phyloP scores from a whole-genome alignment of 345 rosid species.

The Populus ilicifolia region DNA sequence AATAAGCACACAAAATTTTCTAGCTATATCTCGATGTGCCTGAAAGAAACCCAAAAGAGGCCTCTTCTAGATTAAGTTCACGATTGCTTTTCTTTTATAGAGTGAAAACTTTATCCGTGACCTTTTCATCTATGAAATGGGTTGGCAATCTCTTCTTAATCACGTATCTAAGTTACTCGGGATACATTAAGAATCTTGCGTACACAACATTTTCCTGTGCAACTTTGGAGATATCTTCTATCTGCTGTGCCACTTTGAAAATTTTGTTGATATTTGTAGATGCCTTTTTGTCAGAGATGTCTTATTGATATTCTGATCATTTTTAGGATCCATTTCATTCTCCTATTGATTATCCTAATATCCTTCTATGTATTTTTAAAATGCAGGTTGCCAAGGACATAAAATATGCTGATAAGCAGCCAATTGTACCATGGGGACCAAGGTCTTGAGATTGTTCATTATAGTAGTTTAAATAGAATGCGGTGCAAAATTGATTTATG shows the following conservation, averaged over 20 bases:
- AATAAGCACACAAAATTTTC: background rate
- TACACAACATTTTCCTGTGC: background rate
- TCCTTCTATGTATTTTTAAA: conserved; percentile 9
- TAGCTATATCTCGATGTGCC: background rate
- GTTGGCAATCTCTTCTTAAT: background rate
- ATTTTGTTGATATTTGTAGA: background rate
- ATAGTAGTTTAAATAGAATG: background rate
- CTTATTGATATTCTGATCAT: background rate
- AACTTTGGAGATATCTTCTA: background rate
- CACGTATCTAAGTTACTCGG: background rate
- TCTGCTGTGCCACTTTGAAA: background rate
- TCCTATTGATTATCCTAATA: conserved; percentile 3
- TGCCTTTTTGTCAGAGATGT: background rate
- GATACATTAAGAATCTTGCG: background rate
- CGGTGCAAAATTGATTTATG: background rate
- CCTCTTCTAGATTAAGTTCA: background rate
- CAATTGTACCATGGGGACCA: conserved; percentile 96
- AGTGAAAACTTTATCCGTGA: background rate
- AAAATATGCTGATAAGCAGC: conserved; percentile 96
- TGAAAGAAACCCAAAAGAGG: background rate
- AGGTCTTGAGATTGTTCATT: conserved; percentile 46
- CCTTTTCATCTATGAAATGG: background rate
- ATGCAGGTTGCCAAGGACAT: conserved; percentile 93
- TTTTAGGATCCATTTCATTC: conserved; percentile 1
- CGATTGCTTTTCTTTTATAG: background rate